Evolutionary conservation across 345 rosid genomes (phyloP).

Genomic region (Rhizophora mangle): DNA sequence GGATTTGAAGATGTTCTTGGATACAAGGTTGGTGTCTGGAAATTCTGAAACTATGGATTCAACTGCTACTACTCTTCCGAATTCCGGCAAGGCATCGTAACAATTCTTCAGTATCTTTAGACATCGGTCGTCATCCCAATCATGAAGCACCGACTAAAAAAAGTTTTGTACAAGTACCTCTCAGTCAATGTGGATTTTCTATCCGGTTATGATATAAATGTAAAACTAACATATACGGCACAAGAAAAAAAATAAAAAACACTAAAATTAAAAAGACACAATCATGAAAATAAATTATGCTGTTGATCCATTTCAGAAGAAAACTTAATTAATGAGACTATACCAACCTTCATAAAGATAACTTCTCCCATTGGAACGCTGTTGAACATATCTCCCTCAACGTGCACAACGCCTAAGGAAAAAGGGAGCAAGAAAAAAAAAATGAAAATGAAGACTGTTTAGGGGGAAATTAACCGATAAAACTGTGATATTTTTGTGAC

Average conservation of each 20-base stretch:
- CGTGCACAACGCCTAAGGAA: constrained; percentile 23
- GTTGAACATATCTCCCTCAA: constrained; percentile 29
- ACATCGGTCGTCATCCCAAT: constrained; percentile 38
- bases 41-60: constrained; percentile 21
- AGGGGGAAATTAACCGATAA: no score
- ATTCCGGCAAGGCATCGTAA: constrained; percentile 23
- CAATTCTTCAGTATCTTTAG: constrained; percentile 38
- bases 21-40: constrained; percentile 4
- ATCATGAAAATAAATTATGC: not conserved
- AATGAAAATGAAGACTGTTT: not conserved
- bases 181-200: no score
- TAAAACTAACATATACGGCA: not conserved
- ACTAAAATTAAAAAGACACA: not conserved
- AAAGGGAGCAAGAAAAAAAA: not conserved
- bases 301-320: not conserved
- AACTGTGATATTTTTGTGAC: not conserved
- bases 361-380: constrained; percentile 22
- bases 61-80: constrained; percentile 33
- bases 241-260: not conserved
- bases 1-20: constrained; percentile 7
- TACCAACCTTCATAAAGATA: constrained; percentile 24
- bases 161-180: no score
- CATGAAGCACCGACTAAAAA: constrained; percentile 24
- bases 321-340: not conserved
- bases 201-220: no score